Evolutionary conservation across 495 filamentous ascomycete genomes (phyloP), one percentile per base, ranked within the genome.

Genomic region (Annulohypoxylon maeteangense): DNA sequence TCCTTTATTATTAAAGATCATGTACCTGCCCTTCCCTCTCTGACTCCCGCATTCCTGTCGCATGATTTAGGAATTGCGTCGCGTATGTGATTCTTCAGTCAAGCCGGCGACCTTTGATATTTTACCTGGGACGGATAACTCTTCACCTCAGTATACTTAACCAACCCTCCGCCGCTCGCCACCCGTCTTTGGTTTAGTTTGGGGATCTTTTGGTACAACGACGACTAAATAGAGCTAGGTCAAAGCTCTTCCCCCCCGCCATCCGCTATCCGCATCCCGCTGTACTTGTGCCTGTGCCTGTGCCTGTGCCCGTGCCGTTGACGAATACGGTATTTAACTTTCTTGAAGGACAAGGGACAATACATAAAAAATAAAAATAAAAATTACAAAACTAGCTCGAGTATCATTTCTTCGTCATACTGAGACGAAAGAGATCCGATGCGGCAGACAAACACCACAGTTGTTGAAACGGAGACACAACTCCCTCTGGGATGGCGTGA

Each of bases 401-500:
- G 29, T 57, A 53, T 38, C 27, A 36, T 64, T 16, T 40, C 36
- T 10, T 40, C 36, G 36, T n/a, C 36, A 40, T 12, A 4, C 4
- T 10, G 12, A 27, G 23, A 67, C 62, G 47, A 65, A 32, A 51
- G 62, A 27, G 62, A 31, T 42, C 70, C 64, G 64, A 72, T 72
- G 70, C 70, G 67, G 70, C 70, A 72, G 54, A 68, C 64, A 64
- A 67, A 62, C 38, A 72, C 64, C 36, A 72, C 64, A 44, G 45
- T 72, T 53, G 59, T 68, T 45, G 70, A 68, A 68, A 72, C 70
- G 59, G 70, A 68, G 60, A 64, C 63, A 47, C 70, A 64, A 42
- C 42, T 72, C 70, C 64, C 64, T 40, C 53, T 68, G 20, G 70
- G 65, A 55, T 72, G 70, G 70, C 70, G 70, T 20, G 70, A 72